phyloP scores from a whole-genome alignment of 176 grass and related monocot genomes.

The Aegilops bicornis region DNA sequence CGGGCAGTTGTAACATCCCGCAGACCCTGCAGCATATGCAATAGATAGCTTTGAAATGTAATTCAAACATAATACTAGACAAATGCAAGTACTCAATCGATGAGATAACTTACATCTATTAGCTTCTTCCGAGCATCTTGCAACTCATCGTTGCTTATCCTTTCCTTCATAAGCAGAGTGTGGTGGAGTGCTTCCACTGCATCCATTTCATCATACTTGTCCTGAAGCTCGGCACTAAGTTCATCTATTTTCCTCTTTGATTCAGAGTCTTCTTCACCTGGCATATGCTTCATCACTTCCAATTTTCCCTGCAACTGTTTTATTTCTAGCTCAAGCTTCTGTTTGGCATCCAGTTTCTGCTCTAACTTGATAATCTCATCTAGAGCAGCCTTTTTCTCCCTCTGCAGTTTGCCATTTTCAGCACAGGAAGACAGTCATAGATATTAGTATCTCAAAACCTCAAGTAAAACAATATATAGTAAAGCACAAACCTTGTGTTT shows the following conservation, averaged over 20 bases:
- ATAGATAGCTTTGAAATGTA: not conserved
- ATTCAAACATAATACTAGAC: not conserved
- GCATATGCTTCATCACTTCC: slow-evolving; percentile 49
- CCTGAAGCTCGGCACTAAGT: slow-evolving; percentile 47
- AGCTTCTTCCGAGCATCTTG: slow-evolving; percentile 58
- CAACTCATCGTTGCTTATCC: slow-evolving; percentile 51
- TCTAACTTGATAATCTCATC: slow-evolving; percentile 47
- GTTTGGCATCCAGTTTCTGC: slow-evolving; percentile 52
- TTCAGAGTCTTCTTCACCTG: slow-evolving; percentile 36
- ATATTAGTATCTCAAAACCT: not conserved
- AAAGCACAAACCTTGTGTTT: slow-evolving; percentile 47
- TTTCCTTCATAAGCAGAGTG: slow-evolving; percentile 44
- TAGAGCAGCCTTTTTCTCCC: slow-evolving; percentile 46
- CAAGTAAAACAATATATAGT: not conserved
- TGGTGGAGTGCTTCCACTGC: slow-evolving; percentile 48
- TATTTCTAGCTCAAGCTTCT: slow-evolving; percentile 52
- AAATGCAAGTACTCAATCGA: not conserved
- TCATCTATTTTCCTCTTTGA: slow-evolving; percentile 34
- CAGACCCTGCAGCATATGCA: slow-evolving; percentile 12
- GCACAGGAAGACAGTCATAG: not conserved
- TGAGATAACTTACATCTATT: slow-evolving; percentile 10
- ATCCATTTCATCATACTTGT: slow-evolving; percentile 45
- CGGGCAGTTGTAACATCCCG: not conserved
- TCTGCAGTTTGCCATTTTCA: slow-evolving; percentile 38
- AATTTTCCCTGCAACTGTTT: slow-evolving; percentile 48